Base-by-base conservation (phyloP, 1,139 yeast genomes). In the Sugiyamaella sp. region DNA sequence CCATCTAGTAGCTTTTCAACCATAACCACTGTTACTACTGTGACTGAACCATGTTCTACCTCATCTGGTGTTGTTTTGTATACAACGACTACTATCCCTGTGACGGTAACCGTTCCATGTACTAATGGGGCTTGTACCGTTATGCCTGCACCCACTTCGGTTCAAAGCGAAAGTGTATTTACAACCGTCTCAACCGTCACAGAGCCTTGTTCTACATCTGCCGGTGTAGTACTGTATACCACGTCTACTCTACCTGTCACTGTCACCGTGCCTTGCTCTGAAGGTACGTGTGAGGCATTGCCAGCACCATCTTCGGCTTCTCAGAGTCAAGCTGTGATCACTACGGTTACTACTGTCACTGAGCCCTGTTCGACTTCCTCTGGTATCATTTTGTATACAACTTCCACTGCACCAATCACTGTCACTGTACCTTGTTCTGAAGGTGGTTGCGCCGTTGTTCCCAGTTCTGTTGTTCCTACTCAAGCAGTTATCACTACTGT, bases 1-100 rank as follows among this genome's bases (percentile, higher is more conserved):
- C 9, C 10, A 5, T 6, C 10, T 24, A 6, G 9, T 24, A 29
- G 35, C 14, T 29, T 29, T 29, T 29, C 44, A 32, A 42, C 49
- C 9, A 37, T 27, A 3, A 33, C 46, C 12, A 20, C 21, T 21
- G 49, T 12, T n/a, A 35, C 41, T 24, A 52, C 55, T 8, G 16
- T 52, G 12, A 49, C 55, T 38, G 37, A 32, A 32, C 52, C 55
- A 3, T 49, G 49, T 27, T 41, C 55, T 20, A 49, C 53, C 19
- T 27, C 53, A 21, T 20, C 49, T 8, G 53, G 49, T 27, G 14
- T 4, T 6, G 25, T 32, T 14, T 21, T 21, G 2, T 48, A 39
- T 25, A 40, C 25, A 19, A 48, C 51, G 14, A 21, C 46, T 35
- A 43, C 50, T 29, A 38, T 35, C 21, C 41, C 40, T 6, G 19